phyloP scores from a whole-genome alignment of 805 yeast genomes.

The Metschnikowia amazonensis region DNA sequence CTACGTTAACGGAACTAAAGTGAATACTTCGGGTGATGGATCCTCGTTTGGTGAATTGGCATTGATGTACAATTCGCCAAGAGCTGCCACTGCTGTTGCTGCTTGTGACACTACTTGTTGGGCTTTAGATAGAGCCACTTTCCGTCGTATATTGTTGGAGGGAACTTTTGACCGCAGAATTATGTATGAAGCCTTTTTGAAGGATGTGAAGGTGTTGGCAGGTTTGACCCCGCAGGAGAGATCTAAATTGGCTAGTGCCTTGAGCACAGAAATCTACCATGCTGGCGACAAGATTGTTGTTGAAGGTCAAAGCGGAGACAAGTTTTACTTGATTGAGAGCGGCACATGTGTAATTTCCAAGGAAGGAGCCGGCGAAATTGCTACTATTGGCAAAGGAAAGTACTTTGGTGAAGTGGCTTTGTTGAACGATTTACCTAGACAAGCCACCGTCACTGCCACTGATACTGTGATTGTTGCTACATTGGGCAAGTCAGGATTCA shows the following conservation, averaged over 20 bases:
- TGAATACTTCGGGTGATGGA: slow-evolving; percentile 77
- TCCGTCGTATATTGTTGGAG: slow-evolving; percentile 85
- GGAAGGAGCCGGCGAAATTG: slow-evolving; percentile 56
- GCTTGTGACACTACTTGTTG: slow-evolving; percentile 66
- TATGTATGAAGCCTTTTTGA: slow-evolving; percentile 84
- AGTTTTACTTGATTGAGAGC: slow-evolving; percentile 50
- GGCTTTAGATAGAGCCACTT: slow-evolving; percentile 92
- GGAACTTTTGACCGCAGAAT: slow-evolving; percentile 87
- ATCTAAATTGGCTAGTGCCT: slow-evolving; percentile 90
- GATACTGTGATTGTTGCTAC: slow-evolving; percentile 83
- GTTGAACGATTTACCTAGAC: slow-evolving; percentile 86
- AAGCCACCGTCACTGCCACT: slow-evolving; percentile 83
- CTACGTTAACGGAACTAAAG: slow-evolving; percentile 64
- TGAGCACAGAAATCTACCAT: slow-evolving; percentile 68
- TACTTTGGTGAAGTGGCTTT: slow-evolving; percentile 97
- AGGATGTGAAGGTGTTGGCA: slow-evolving; percentile 78
- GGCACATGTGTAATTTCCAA: slow-evolving; percentile 79
- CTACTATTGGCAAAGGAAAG: slow-evolving; percentile 68
- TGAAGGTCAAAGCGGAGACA: slow-evolving; percentile 70
- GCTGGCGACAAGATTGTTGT: slow-evolving; percentile 71
- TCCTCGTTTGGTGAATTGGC: slow-evolving; percentile 96
- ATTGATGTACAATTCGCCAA: slow-evolving; percentile 93
- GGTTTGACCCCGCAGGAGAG: slow-evolving; percentile 76
- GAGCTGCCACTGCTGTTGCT: slow-evolving; percentile 88
- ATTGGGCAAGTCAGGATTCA: slow-evolving; percentile 87